A percentile compares a stretch with the other conserved stretches of the same genome.
These are phyloP conservation scores for Athelia sp. DNA, from an alignment of 1,284 basidiomycete species.

Conservation along the genomic window DNA sequence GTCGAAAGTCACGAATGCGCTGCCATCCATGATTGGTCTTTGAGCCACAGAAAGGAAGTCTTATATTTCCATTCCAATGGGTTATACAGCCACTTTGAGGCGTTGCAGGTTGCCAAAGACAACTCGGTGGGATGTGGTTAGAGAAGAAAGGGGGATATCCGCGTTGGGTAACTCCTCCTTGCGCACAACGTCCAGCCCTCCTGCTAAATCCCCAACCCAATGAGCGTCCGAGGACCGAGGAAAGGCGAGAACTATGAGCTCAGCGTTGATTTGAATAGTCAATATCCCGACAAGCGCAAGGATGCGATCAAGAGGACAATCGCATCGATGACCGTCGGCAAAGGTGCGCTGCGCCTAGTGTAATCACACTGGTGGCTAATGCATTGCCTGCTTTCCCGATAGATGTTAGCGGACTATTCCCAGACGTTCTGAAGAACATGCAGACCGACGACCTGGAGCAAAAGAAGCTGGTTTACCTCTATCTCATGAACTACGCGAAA, in stretches of 20 bases:
- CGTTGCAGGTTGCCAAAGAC: no score
- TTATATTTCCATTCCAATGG: neutral
- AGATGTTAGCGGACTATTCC: constrained; percentile 95
- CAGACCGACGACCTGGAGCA: constrained; percentile 92
- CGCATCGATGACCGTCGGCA: constrained; percentile 94
- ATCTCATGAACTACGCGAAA: constrained; percentile 98
- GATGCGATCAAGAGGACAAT: constrained; percentile 98
- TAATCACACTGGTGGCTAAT: neutral
- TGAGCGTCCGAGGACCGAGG: constrained; percentile 63
- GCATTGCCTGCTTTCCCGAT: constrained; percentile 9
- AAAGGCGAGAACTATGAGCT: constrained; percentile 95
- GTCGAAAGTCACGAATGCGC: no score
- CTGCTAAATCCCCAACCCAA: constrained; percentile 15
- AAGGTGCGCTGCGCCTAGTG: constrained; percentile 50
- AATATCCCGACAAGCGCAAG: constrained; percentile 92
- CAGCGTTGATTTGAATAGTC: constrained; percentile 91
- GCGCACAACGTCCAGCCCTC: no score
- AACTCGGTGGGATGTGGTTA: no score
- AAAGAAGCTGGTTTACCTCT: constrained; percentile 97
- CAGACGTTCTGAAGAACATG: constrained; percentile 99
- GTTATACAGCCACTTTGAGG: no score
- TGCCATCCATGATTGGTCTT: no score
- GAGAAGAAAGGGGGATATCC: no score
- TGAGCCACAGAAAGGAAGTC: no score
- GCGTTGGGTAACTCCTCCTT: no score